Base-by-base conservation (phyloP, 177 flowering plant genomes). In the Vitis hybrid region DNA sequence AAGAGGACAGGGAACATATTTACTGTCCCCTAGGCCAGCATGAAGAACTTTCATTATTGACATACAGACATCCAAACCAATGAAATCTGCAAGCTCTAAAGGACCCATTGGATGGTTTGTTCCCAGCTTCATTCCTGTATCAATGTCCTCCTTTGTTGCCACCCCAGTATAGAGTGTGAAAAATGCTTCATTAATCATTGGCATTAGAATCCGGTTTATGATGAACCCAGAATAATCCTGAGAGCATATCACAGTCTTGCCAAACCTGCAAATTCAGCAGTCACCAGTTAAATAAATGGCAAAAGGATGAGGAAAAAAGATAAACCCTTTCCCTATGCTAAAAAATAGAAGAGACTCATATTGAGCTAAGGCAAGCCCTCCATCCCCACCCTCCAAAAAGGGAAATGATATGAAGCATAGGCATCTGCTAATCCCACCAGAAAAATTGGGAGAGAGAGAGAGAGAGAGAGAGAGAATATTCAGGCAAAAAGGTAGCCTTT, bases 101-200 rank as follows among this genome's bases (percentile, higher is more conserved):
- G 99, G 99, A 69, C 98, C 97, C 98, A 93, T 93, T 34, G 94
- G 96, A 70, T 95, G 99, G 77, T 91, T 93, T 54, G 98, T 93
- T n/a, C 98, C 98, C 55, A 93, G 85, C 75, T 93, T 96, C 99
- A 96, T 93, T 60, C 93, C 98, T 0, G 86, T 61, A 70, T 96
- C 99, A 51, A 93, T 93, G 76, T 93, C 97, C 74, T 96, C 95
- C 83, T 91, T 92, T 3, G 97, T 86, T 71, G 98, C 98, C 61
- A 93, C 99, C 30, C 97, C 97, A 18, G 95, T 89, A 67, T 91
- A 89, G 23, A 93, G 90, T 5, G 97, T 68, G 52, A 73, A 79
- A 80, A 96, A 92, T 62, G 99, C 98, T 82, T 92, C 99, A 66
- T 96, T 96, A 50, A 96, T 91, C 98, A 96, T 93, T 18, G 99